phyloP scores from a whole-genome alignment of 148 eudicot species.

The Fagopyrum homotropicum region DNA sequence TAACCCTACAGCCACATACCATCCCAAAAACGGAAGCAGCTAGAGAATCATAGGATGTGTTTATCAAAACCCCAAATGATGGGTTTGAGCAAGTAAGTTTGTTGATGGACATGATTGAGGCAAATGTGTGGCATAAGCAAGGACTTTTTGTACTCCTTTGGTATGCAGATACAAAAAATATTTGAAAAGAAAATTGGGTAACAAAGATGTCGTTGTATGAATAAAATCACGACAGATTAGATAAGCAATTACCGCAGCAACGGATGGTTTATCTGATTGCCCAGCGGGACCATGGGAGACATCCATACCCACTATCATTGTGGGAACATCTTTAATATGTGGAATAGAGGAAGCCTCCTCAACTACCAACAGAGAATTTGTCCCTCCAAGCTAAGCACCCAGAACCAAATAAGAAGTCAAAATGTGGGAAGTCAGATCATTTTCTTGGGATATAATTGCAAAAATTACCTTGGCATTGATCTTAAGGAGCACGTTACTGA shows the following conservation, averaged over 20 bases:
- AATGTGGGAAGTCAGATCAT: not conserved
- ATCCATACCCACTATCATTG: slow-evolving; percentile 93
- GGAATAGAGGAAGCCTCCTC: slow-evolving; percentile 64
- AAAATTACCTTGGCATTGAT: slow-evolving; percentile 76
- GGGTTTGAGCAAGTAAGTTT: not conserved
- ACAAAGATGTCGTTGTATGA: not conserved
- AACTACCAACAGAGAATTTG: slow-evolving; percentile 69
- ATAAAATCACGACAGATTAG: not conserved
- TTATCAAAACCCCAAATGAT: not conserved
- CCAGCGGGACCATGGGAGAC: slow-evolving; percentile 96
- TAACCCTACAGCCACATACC: not conserved
- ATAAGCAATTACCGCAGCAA: slow-evolving; percentile 66
- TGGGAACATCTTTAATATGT: slow-evolving; percentile 59
- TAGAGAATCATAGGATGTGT: not conserved
- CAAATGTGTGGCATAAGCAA: not conserved
- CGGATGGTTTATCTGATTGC: slow-evolving; percentile 66
- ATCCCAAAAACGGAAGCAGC: not conserved
- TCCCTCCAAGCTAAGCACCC: slow-evolving; percentile 70
- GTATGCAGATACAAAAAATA: not conserved
- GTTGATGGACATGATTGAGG: not conserved
- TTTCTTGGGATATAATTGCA: slow-evolving; percentile 10
- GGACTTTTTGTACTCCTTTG: not conserved
- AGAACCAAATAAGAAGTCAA: slow-evolving; percentile 10
- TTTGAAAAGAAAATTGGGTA: not conserved
- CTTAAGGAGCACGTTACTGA: slow-evolving; percentile 85